These are phyloP conservation scores for Solanum boliviense DNA, from an alignment of 257 asterid genomes.

Conservation along the genomic window DNA sequence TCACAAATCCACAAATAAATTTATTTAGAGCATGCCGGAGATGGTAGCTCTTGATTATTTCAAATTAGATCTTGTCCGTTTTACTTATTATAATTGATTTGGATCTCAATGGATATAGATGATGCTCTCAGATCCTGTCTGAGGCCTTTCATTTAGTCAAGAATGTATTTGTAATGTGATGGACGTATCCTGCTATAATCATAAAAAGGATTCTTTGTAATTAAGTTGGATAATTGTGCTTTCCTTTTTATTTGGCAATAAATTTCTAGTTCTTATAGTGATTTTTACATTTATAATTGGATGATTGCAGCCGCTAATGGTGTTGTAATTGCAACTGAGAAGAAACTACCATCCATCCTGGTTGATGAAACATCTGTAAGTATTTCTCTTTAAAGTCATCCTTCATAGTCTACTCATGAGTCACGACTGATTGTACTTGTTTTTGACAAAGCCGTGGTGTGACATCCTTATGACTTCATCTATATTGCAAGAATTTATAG, in stretches of 20 bases:
- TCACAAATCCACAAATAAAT: background rate
- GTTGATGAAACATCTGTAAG: conserved; percentile 98
- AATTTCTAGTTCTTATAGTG: background rate
- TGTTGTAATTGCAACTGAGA: conserved; percentile 97
- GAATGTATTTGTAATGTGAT: background rate
- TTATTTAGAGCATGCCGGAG: background rate
- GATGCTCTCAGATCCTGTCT: background rate
- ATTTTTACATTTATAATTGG: background rate
- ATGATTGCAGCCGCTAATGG: conserved; percentile 89
- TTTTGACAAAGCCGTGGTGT: background rate
- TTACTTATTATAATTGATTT: background rate
- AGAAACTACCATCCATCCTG: conserved; percentile 90
- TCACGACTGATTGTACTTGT: background rate
- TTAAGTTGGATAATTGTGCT: background rate
- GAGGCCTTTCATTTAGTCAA: background rate
- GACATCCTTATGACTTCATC: background rate
- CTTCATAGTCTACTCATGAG: background rate
- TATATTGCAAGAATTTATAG: background rate
- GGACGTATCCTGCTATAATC: background rate
- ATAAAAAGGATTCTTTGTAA: background rate
- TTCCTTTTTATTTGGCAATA: background rate
- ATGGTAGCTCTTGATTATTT: background rate
- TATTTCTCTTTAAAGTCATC: conserved; percentile 1
- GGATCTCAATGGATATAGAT: background rate
- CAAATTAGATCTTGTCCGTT: background rate